Percentiles rank a stretch among this genome's conserved stretches.
These are phyloP conservation scores for Musa schizocarpa DNA, from an alignment of 176 grass and related monocot genomes.

Conservation along the genomic window DNA sequence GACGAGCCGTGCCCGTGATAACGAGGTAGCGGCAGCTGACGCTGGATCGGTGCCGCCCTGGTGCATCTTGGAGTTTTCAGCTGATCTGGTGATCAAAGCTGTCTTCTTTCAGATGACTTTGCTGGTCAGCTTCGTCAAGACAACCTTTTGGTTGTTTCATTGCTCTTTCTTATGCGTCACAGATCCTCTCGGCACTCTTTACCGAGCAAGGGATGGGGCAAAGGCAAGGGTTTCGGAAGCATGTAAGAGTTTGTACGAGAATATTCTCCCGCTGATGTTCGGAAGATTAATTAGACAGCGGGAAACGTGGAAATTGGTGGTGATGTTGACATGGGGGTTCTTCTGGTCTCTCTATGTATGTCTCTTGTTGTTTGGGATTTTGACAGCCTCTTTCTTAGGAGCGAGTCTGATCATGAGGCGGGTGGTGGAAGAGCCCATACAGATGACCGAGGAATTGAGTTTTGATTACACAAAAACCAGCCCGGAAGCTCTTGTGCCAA, in stretches of 20 bases:
- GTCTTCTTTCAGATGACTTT: slow-evolving; percentile 56
- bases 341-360: slow-evolving; percentile 76
- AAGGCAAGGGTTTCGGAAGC: slow-evolving; percentile 16
- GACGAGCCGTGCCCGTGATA: not conserved
- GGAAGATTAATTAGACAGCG: slow-evolving; percentile 27
- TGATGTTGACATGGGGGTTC: slow-evolving; percentile 48
- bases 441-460: slow-evolving; percentile 56
- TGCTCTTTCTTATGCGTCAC: slow-evolving; percentile 42
- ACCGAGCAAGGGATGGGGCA: slow-evolving; percentile 18
- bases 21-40: not conserved
- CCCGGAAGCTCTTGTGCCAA: slow-evolving; percentile 47
- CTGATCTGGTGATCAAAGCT: slow-evolving; percentile 45
- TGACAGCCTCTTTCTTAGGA: slow-evolving; percentile 55
- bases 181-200: slow-evolving; percentile 40
- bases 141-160: slow-evolving; percentile 60
- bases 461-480: slow-evolving; percentile 88
- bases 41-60: not conserved
- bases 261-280: slow-evolving; percentile 16
- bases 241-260: slow-evolving; percentile 16
- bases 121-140: slow-evolving; percentile 36
- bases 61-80: slow-evolving; percentile 33
- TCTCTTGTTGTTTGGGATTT: slow-evolving; percentile 38
- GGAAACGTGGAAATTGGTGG: slow-evolving; percentile 24
- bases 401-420: slow-evolving; percentile 45
- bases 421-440: slow-evolving; percentile 57